Evolutionary conservation across 2,329 filamentous ascomycete genomes (phyloP).

Genomic region (Xylariaceae sp.): DNA sequence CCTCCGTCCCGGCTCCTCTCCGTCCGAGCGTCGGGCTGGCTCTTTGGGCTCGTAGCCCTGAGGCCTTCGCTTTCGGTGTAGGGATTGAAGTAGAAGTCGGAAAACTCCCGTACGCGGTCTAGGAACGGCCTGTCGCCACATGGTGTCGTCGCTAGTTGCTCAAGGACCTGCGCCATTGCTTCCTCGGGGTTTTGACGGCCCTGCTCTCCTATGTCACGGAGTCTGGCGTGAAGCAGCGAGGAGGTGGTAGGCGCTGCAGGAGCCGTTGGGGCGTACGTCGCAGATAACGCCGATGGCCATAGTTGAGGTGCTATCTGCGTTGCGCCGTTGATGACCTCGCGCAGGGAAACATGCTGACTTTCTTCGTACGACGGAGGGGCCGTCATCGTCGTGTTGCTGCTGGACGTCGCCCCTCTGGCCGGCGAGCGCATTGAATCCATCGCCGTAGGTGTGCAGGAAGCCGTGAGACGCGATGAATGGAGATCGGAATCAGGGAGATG

Average conservation of each 20-base stretch:
- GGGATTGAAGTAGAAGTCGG: conserved; percentile 10
- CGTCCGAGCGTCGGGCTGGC: too few species aligned
- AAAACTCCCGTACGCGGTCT: conserved; percentile 12
- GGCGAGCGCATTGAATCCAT: too few species aligned
- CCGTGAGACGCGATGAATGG: too few species aligned
- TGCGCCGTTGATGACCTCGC: conserved; percentile 4
- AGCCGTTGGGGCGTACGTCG: neutral
- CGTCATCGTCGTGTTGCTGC: too few species aligned
- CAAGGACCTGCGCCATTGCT: conserved; percentile 2
- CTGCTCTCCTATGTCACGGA: neutral
- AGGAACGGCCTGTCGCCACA: conserved; percentile 5
- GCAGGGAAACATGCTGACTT: conserved; percentile 10
- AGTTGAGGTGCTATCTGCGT: neutral
- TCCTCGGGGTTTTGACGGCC: neutral
- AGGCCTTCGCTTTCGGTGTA: neutral
- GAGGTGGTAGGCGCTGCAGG: neutral
- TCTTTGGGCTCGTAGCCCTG: too few species aligned
- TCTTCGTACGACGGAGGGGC: conserved; percentile 12
- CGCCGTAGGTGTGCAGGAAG: too few species aligned
- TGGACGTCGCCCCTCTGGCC: too few species aligned
- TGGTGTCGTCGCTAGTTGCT: neutral
- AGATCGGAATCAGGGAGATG: too few species aligned
- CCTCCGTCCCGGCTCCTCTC: too few species aligned
- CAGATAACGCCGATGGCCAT: conserved; percentile 2
- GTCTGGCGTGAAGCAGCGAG: neutral